A percentile compares a stretch with the other conserved stretches of the same genome.
Conservation (phyloP, 148 eudicot genomes). For the Cornus florida region DNA sequence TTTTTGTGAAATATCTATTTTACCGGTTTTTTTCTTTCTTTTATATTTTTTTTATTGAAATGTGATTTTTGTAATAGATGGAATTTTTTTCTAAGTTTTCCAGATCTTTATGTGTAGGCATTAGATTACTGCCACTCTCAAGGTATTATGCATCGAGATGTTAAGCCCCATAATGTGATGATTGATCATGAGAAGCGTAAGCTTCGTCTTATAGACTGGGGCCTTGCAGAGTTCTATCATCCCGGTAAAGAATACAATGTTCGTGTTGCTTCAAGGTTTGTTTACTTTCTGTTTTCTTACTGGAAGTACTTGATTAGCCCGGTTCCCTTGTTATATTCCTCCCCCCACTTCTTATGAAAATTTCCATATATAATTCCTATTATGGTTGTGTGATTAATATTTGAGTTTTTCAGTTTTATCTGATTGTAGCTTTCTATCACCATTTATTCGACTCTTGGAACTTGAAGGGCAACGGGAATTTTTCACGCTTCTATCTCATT, state of each 20-base stretch:
- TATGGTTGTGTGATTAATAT: neutral
- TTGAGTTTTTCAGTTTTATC: neutral
- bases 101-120: conserved; percentile 41
- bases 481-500: neutral
- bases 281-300: conserved; percentile 9
- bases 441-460: neutral
- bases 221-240: conserved; percentile 91
- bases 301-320: neutral
- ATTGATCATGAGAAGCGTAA: conserved; percentile 94
- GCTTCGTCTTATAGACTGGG: conserved; percentile 96
- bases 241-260: conserved; percentile 93
- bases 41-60: neutral
- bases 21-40: neutral
- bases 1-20: neutral
- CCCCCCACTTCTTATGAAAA: neutral
- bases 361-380: neutral
- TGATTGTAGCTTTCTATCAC: neutral
- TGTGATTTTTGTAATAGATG: neutral
- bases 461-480: too few species aligned
- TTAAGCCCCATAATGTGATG: conserved; percentile 97
- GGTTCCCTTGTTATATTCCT: neutral
- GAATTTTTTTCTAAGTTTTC: neutral
- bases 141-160: conserved; percentile 97
- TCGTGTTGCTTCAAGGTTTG: conserved; percentile 95
- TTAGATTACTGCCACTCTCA: conserved; percentile 94